Base-by-base conservation (phyloP, 1,139 yeast species). In the Pneumocystis wakefieldiae region DNA sequence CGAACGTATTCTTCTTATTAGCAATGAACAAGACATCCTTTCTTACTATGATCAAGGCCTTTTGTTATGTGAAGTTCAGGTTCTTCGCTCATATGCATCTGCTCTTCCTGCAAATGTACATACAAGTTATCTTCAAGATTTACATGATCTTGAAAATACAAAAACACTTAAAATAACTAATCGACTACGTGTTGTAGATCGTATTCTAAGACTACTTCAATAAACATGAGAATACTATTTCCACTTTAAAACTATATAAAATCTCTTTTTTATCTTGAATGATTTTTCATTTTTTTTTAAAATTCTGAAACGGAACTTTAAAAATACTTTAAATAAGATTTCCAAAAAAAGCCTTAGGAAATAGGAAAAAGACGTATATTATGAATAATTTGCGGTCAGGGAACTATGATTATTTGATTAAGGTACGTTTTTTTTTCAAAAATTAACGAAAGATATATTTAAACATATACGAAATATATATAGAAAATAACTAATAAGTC, bases 31-130 rank as follows among this genome's bases (percentile, higher is more conserved):
- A 17, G 66, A 58, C 3, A 39, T 62, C 59, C 60, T 68, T 62
- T 61, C 71, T n/a, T 69, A 70, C 59, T 63, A 64, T 38, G 66
- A 65, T 17, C 68, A 69, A 35, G 74, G 74, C 1, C 58, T 67
- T 42, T 61, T 71, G 41, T 64, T 71, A 1, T 72, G 73, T 61
- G 70, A 68, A 39, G 68, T 66, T 8, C 69, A 69, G 55, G 64
- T 69, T 14, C 62, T 69, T 19, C 63, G 70, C 19, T 55, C 61
- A 24, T 53, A 61, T 42, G 62, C 64, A 12, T 62, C 53, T 28
- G 42, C 62, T 32, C 24, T 69, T 6, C 68, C 68, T 12, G 57
- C 61, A 17, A 61, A 64, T 24, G 57, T 68, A 19, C 61, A 66
- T 29, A 60, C 62, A 14, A 70, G 67, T 41, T 69, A 69, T 67